These are phyloP conservation scores for Dactylellina drechsleri DNA, from an alignment of 2,329 filamentous ascomycete species.

Conservation along the genomic window DNA sequence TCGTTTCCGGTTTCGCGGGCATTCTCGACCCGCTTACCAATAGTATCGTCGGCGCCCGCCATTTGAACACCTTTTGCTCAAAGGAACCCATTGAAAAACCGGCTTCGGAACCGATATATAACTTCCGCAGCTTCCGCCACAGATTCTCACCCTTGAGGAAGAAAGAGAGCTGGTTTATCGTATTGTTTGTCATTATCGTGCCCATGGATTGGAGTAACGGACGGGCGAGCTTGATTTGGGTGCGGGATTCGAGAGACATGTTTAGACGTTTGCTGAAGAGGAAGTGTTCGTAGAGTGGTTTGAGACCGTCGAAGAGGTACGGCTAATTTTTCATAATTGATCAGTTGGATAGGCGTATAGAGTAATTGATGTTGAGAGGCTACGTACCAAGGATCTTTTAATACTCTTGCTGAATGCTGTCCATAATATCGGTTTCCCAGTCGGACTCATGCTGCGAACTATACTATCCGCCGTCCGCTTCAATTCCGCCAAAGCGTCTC, in stretches of 20 bases:
- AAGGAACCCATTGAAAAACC: constrained; percentile 83
- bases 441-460: constrained; percentile 63
- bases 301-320: constrained; percentile 74
- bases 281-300: constrained; percentile 77
- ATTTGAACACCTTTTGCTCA: constrained; percentile 79
- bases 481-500: constrained; percentile 69
- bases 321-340: constrained; percentile 64
- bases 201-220: constrained; percentile 60
- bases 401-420: constrained; percentile 56
- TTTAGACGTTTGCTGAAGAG: constrained; percentile 78
- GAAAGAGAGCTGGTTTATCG: constrained; percentile 76
- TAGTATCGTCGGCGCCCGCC: constrained; percentile 77
- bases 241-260: constrained; percentile 68
- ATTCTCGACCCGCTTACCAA: constrained; percentile 75
- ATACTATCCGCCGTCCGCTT: constrained; percentile 72
- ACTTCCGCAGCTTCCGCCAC: constrained; percentile 72
- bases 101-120: constrained; percentile 76
- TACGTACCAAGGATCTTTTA: constrained; percentile 55
- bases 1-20: constrained; percentile 64
- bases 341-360: background rate
- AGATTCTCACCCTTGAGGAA: constrained; percentile 74
- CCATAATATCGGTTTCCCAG: constrained; percentile 56
- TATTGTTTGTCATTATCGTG: constrained; percentile 73
- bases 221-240: constrained; percentile 59
- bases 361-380: background rate